These are phyloP conservation scores for Fraxinus latifolia DNA, from an alignment of 305 asterid species.

Conservation along the genomic window DNA sequence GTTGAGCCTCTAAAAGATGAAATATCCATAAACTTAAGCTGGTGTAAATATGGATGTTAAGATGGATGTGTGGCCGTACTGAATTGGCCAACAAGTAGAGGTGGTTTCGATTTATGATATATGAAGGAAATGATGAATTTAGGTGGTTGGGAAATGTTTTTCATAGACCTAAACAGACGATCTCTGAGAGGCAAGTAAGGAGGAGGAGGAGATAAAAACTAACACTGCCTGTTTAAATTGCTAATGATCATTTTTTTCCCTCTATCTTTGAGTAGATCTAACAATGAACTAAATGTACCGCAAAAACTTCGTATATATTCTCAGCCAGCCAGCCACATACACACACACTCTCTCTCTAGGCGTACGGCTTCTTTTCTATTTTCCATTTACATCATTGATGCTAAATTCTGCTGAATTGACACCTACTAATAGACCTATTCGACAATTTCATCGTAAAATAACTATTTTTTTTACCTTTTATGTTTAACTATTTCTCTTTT, in stretches of 20 bases:
- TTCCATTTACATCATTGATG: neutral
- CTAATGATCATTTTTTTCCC: neutral
- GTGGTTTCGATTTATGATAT: neutral
- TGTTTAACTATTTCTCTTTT: slow-evolving; percentile 4
- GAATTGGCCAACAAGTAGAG: neutral
- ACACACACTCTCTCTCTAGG: neutral
- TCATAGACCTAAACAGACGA: neutral
- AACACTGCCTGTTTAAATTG: neutral
- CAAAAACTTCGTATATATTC: neutral
- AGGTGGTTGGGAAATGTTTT: neutral
- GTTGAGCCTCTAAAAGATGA: neutral
- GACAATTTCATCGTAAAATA: neutral
- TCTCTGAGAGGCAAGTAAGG: neutral
- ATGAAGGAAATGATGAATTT: neutral
- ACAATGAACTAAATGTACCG: neutral
- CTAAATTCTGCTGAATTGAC: neutral
- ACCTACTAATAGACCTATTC: neutral
- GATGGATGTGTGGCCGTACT: neutral
- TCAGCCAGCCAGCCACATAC: neutral
- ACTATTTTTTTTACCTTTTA: neutral
- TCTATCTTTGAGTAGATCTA: neutral
- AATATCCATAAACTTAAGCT: neutral
- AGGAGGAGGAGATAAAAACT: neutral
- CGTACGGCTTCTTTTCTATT: neutral
- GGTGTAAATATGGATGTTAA: neutral